A percentile compares a stretch with the other conserved stretches of the same genome.
phyloP scores from a whole-genome alignment of 2,329 filamentous ascomycete species.

The Zymoseptoria brevis region DNA sequence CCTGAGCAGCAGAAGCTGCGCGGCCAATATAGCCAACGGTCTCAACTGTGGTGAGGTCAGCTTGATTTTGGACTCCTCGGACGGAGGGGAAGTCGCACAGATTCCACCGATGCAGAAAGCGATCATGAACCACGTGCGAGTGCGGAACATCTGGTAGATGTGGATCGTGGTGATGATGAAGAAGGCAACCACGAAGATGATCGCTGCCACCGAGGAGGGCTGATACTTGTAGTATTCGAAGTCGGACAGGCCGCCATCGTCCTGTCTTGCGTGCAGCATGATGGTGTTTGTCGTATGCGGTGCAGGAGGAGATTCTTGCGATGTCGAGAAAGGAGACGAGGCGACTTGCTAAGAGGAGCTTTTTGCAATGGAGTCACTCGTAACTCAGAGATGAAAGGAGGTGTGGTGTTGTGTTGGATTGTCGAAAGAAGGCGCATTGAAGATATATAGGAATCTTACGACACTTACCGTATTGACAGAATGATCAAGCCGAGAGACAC shows the following conservation, averaged over 20 bases:
- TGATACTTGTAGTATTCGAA: conserved; percentile 9
- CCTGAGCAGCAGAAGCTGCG: conserved; percentile 32
- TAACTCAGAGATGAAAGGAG: not conserved
- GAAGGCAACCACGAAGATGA: conserved; percentile 28
- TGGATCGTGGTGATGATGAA: conserved; percentile 29
- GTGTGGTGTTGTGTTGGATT: not conserved
- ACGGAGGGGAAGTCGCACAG: conserved; percentile 15
- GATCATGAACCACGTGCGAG: conserved; percentile 44
- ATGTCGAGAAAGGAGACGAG: not conserved
- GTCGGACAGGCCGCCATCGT: conserved; percentile 1
- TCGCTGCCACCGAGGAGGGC: conserved; percentile 10
- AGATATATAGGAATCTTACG: not conserved
- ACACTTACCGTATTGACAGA: not conserved
- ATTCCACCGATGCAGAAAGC: conserved; percentile 46
- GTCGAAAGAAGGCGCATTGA: not conserved
- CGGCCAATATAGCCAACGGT: conserved; percentile 47
- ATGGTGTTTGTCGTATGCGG: not conserved
- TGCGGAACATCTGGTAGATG: conserved; percentile 31
- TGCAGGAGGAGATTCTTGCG: not conserved
- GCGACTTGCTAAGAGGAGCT: not conserved
- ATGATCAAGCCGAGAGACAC: not conserved
- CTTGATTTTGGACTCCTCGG: not conserved
- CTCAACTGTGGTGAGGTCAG: conserved; percentile 36
- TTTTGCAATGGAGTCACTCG: too few relatives aligned
- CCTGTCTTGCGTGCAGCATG: not conserved